Percentiles rank a stretch among this genome's conserved stretches.
These are phyloP conservation scores for Aureococcus anophagefferens DNA, from an alignment of 108 stramenopile species.

Conservation along the genomic window DNA sequence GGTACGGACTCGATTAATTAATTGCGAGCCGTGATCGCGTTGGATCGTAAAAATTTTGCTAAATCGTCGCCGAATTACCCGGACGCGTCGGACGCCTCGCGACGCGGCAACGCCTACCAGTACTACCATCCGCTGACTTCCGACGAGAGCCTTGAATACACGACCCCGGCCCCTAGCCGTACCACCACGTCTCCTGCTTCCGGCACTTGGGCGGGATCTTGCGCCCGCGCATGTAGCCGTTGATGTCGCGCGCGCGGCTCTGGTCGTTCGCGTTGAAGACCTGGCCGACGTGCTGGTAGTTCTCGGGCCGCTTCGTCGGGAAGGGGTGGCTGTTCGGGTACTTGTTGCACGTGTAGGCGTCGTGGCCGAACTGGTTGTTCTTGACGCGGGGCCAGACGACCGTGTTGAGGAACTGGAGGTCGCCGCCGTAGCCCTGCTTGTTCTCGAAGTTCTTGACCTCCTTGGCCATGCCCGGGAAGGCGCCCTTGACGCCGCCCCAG, in stretches of 20 bases:
- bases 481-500: conserved; percentile 20
- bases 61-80: too few species aligned
- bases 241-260: conserved; percentile 16
- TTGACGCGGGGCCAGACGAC: conserved; percentile 2
- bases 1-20: too few species aligned
- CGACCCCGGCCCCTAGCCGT: too few species aligned
- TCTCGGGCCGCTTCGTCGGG: conserved; percentile 19
- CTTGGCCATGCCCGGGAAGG: neutral
- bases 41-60: too few species aligned
- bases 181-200: neutral
- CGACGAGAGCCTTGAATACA: too few species aligned
- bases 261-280: conserved; percentile 20
- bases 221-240: conserved; percentile 12
- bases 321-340: conserved; percentile 18
- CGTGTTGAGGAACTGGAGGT: neutral
- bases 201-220: neutral
- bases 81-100: too few species aligned
- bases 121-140: too few species aligned
- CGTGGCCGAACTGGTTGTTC: conserved; percentile 18
- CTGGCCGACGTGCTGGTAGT: conserved; percentile 29
- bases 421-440: neutral
- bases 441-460: neutral
- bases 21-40: too few species aligned
- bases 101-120: too few species aligned
- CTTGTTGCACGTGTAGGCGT: conserved; percentile 20